Evolutionary conservation across 2,329 filamentous ascomycete species (phyloP).

Genomic region (Talaromyces funiculosus): DNA sequence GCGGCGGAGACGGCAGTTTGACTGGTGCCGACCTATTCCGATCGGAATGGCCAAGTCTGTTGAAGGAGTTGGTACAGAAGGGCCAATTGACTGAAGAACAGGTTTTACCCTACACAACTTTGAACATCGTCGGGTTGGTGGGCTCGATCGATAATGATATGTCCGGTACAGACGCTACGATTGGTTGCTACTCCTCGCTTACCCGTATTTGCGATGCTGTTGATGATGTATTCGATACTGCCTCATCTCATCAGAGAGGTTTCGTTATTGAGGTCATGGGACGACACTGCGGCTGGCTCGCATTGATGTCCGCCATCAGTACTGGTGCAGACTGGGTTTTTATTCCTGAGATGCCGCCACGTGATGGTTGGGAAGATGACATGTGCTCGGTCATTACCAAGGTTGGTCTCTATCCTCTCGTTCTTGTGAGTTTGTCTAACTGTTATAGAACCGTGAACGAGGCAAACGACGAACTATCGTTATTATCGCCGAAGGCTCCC

Average conservation of each 20-base stretch:
- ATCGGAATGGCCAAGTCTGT: conserved; percentile 80
- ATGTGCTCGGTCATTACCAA: conserved; percentile 75
- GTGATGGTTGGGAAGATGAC: conserved; percentile 79
- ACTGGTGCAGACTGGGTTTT: conserved; percentile 96
- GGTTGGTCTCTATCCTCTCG: conserved; percentile 41
- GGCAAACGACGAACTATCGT: conserved; percentile 98
- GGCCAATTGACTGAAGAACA: conserved; percentile 67
- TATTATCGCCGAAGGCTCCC: conserved; percentile 92
- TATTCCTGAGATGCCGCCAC: conserved; percentile 87
- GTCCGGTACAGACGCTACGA: conserved; percentile 93
- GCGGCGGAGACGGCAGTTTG: conserved; percentile 91
- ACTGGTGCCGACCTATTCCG: conserved; percentile 94
- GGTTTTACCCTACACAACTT: conserved; percentile 68
- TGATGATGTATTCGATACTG: conserved; percentile 88
- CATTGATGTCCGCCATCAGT: conserved; percentile 90
- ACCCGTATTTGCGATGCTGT: conserved; percentile 91
- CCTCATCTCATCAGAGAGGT: conserved; percentile 89
- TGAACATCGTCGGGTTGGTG: conserved; percentile 95
- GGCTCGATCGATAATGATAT: conserved; percentile 99
- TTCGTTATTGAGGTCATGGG: conserved; percentile 99
- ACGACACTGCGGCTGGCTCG: conserved; percentile 94
- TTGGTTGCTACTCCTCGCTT: conserved; percentile 92
- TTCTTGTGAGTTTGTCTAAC: conserved; percentile 13
- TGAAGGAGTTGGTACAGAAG: conserved; percentile 74
- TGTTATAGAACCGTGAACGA: conserved; percentile 64